Percentiles rank a stretch among this genome's conserved stretches.
Conservation (phyloP, 2,329 filamentous ascomycete species). For the Fusarium lyarnte region DNA sequence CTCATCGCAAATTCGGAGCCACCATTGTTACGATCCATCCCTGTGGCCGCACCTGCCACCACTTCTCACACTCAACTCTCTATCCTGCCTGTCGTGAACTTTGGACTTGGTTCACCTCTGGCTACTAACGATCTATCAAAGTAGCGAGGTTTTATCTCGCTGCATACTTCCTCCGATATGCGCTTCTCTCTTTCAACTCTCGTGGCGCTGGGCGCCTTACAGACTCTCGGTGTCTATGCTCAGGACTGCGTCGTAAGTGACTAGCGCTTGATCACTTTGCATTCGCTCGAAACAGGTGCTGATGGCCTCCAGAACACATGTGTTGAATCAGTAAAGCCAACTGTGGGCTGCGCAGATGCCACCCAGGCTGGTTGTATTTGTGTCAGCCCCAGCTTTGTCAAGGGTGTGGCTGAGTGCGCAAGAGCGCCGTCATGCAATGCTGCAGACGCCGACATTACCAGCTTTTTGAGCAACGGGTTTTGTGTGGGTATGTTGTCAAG, state of each 20-base stretch:
- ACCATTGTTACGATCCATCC: background rate
- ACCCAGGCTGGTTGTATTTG: conserved; percentile 54
- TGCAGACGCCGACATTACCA: conserved; percentile 31
- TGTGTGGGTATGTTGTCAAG: conserved; percentile 36
- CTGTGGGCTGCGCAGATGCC: conserved; percentile 41
- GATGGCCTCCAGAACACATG: conserved; percentile 28
- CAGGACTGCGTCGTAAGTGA: conserved; percentile 48
- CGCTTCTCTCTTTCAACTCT: conserved; percentile 43
- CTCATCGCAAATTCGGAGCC: background rate
- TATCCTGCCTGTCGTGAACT: background rate
- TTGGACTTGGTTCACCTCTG: background rate
- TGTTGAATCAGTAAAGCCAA: conserved; percentile 15
- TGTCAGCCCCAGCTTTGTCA: conserved; percentile 45
- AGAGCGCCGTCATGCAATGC: conserved; percentile 39
- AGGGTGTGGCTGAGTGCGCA: conserved; percentile 55
- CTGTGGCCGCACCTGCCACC: background rate
- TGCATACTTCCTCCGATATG: conserved; percentile 32
- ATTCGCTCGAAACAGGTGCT: conserved; percentile 8
- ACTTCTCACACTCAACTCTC: background rate
- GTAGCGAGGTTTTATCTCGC: conserved; percentile 3
- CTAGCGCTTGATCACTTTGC: background rate
- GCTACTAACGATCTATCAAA: background rate
- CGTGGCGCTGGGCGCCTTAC: conserved; percentile 44
- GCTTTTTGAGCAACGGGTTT: conserved; percentile 31
- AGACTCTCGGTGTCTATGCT: conserved; percentile 40